phyloP scores from a whole-genome alignment of 192 early-diverging fungal species.

The Funneliformis mosseae region DNA sequence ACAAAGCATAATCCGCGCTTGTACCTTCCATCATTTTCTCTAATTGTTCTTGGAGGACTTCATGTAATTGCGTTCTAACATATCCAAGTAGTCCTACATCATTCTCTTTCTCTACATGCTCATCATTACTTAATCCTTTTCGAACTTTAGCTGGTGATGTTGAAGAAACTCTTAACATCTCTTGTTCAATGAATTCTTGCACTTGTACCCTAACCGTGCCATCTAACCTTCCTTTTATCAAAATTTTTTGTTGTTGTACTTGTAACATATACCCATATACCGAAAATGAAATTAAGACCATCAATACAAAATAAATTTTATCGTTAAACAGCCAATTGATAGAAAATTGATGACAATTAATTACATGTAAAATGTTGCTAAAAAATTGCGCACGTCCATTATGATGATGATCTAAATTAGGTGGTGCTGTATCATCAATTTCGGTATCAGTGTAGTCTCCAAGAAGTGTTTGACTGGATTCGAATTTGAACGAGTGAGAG shows the following conservation, averaged over 20 bases:
- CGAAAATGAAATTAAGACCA: background rate
- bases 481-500: background rate
- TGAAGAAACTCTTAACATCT: conserved; percentile 6
- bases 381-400: background rate
- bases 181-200: conserved; percentile 3
- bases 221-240: background rate
- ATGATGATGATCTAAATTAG: background rate
- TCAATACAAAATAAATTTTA: background rate
- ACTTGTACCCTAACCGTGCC: conserved; percentile 5
- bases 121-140: background rate
- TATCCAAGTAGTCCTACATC: background rate
- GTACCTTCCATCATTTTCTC: conserved; percentile 13
- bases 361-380: background rate
- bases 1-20: conserved; percentile 19
- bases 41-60: conserved; percentile 6
- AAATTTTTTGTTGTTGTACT: background rate
- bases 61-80: conserved; percentile 18
- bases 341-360: background rate
- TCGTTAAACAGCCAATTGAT: background rate
- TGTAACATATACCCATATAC: background rate
- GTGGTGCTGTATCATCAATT: background rate
- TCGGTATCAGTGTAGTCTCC: background rate
- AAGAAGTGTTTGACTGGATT: background rate
- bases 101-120: background rate
- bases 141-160: background rate